A percentile compares a stretch with the other conserved stretches of the same genome.
Evolutionary conservation across 441 rosid species (phyloP).

Genomic region (Populus hybrid): DNA sequence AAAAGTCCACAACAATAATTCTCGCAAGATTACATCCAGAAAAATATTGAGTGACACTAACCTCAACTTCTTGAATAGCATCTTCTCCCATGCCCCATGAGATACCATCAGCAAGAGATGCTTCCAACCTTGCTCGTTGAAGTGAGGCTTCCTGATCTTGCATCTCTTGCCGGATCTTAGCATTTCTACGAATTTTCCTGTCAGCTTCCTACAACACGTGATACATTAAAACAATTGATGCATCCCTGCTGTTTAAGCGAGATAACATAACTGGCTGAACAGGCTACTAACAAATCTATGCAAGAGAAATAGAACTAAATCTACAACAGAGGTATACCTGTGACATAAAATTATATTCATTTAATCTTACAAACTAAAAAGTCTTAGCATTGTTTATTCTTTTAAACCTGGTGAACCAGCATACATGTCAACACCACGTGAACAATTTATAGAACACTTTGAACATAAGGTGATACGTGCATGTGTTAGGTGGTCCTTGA

Average conservation of each 20-base stretch:
- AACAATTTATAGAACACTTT: neutral
- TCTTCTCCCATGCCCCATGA: conserved; percentile 99
- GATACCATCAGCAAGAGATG: conserved; percentile 87
- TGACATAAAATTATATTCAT: neutral
- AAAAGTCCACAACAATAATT: neutral
- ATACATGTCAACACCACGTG: neutral
- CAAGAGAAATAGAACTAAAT: neutral
- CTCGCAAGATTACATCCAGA: conserved; percentile 7
- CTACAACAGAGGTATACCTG: neutral
- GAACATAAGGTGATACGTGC: neutral
- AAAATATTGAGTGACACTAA: conserved; percentile 22
- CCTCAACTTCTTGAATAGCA: conserved; percentile 95
- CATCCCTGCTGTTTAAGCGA: neutral
- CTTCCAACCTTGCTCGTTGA: conserved; percentile 73
- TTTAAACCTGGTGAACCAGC: neutral
- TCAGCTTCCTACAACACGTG: conserved; percentile 59
- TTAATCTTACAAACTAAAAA: conserved; percentile 1
- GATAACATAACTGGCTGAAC: neutral
- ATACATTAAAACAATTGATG: conserved; percentile 12
- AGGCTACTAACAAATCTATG: neutral
- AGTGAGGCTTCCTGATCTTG: conserved; percentile 84
- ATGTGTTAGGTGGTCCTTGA: neutral
- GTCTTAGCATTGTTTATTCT: neutral
- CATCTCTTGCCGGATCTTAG: conserved; percentile 53
- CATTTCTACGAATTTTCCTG: conserved; percentile 55